Base-by-base conservation (phyloP, 176 grass and related monocot genomes). In the Ampelocalamus luodianensis region DNA sequence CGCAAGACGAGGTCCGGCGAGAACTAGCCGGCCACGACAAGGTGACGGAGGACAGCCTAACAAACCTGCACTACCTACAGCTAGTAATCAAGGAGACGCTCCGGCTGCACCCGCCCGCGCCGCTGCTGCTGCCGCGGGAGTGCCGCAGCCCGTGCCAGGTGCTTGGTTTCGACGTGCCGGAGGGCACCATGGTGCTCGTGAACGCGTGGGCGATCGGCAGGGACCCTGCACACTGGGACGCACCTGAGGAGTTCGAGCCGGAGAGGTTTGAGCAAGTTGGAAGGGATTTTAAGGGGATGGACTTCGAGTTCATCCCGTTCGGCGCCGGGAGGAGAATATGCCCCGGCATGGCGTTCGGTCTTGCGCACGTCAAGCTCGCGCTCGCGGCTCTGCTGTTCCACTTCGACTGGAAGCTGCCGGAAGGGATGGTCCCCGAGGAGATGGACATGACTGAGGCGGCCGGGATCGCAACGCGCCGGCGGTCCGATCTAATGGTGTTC, bases 141-240 rank as follows among this genome's bases (percentile, higher is more conserved):
- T 87, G 88, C 67, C 22, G 10, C 14, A 68, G 44, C 23, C 5
- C 61, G 0, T 85, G 89, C 71, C 16, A 22, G 1, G 77, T 94
- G n/a, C 64, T 83, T 18, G 87, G 75, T 1, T 87, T 34, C 83
- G 75, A 88, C 59, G 42, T 93, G 50, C 89, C 88, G 0, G 56
- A 32, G 22, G 86, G 83, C 3, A 24, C 46, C 0, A 86, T 16
- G 72, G 86, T 91, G 76, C 0, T 91, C 17, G 85, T 93, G 46
- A 93, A 91, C 48, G 73, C 72, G 74, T 93, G 92, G 92, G 89
- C 89, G 13, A 79, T 93, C 53, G 60, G 82, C 27, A 24, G 74
- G 62, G 85, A 93, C 62, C 24, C 81, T 4, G 24, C 38, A 60
- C 7, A 55, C 24, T 55, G 85, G 83, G 70, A 62, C 37, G 46